Conservation (phyloP, 139 green algal species). For the Zygnema circumcarinatum region DNA sequence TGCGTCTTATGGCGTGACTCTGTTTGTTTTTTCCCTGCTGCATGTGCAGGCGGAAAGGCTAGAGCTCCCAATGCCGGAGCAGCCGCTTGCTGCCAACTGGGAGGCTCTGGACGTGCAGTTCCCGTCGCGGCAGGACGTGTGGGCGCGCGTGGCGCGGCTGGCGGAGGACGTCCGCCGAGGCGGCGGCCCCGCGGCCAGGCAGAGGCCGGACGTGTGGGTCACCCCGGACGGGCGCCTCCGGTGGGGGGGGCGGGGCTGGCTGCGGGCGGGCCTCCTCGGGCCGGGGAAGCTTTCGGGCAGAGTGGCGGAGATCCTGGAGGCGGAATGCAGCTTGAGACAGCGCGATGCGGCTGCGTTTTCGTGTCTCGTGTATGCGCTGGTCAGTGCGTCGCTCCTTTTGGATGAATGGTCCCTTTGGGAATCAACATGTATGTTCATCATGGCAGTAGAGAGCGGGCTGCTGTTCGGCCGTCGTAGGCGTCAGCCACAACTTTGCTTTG, state of each 20-base stretch:
- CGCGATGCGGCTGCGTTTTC: slow-evolving; percentile 20
- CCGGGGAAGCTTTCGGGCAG: background rate
- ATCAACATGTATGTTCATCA: background rate
- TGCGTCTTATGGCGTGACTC: too few species aligned
- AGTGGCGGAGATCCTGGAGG: background rate
- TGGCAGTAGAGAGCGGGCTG: background rate
- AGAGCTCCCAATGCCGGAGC: background rate
- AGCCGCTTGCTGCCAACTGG: background rate
- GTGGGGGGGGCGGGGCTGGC: background rate
- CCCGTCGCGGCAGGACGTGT: background rate
- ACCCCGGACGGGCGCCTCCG: background rate
- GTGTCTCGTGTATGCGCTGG: slow-evolving; percentile 11
- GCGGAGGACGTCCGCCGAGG: background rate
- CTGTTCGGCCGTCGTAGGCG: background rate
- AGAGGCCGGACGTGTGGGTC: background rate
- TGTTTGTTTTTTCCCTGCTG: too few species aligned
- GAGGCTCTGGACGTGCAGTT: background rate
- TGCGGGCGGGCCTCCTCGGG: background rate
- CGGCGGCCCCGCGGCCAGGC: too few species aligned
- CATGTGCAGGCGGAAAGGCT: background rate
- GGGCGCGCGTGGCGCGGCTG: background rate
- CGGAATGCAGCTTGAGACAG: background rate
- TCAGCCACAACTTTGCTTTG: background rate
- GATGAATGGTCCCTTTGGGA: too few species aligned
- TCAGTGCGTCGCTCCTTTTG: background rate